These are phyloP conservation scores for Lipomyces lipofer DNA, from an alignment of 805 yeast species.

Conservation along the genomic window DNA sequence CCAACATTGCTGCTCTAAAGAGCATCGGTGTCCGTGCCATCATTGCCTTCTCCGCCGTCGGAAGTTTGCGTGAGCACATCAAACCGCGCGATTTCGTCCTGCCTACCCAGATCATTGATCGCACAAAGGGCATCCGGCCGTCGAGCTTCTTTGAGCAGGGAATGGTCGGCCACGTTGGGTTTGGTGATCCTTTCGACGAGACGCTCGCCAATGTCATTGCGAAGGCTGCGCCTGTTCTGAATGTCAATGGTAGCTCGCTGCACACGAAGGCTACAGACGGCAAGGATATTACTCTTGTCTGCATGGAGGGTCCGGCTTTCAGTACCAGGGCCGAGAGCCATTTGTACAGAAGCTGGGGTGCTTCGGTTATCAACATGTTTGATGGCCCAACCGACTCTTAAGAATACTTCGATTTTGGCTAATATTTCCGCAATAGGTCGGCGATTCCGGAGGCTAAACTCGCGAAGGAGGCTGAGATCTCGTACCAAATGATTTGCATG, in stretches of 20 bases:
- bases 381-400: neutral
- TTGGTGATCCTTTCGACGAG: constrained; percentile 94
- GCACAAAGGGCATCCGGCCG: constrained; percentile 92
- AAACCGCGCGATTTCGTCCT: constrained; percentile 95
- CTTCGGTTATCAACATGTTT: constrained; percentile 88
- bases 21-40: constrained; percentile 82
- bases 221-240: constrained; percentile 57
- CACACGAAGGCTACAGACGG: constrained; percentile 68
- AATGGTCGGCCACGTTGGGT: constrained; percentile 94
- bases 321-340: constrained; percentile 95
- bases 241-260: constrained; percentile 56
- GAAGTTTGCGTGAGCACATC: constrained; percentile 85
- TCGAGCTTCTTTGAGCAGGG: constrained; percentile 90
- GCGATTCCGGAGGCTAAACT: constrained; percentile 96
- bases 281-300: constrained; percentile 78
- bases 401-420: neutral
- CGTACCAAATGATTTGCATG: constrained; percentile 99
- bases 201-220: constrained; percentile 66
- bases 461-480: constrained; percentile 95
- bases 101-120: constrained; percentile 93
- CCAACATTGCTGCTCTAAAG: constrained; percentile 95
- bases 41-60: constrained; percentile 93
- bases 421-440: constrained; percentile 42
- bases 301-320: constrained; percentile 99
- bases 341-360: constrained; percentile 85